Conservation (phyloP, 2,329 filamentous ascomycete species). For the Alternaria rosae region DNA sequence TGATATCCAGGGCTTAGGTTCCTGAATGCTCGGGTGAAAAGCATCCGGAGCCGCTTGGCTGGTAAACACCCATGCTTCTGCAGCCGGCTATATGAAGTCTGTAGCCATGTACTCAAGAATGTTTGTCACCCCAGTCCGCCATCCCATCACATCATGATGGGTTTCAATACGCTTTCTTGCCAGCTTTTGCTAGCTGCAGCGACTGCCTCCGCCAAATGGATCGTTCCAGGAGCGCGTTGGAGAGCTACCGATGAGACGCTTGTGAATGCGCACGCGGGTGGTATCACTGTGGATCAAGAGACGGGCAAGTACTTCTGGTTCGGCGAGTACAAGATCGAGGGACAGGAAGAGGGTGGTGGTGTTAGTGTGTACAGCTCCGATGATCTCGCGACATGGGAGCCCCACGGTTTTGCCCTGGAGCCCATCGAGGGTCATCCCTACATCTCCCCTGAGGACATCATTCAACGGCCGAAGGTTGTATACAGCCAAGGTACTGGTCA, state of each 20-base stretch:
- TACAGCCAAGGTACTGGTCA: conserved; percentile 63
- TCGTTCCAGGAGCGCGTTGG: conserved; percentile 69
- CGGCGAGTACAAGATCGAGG: conserved; percentile 67
- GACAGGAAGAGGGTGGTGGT: conserved; percentile 66
- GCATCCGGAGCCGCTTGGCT: conserved; percentile 37
- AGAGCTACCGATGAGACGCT: conserved; percentile 66
- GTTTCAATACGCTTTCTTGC: conserved; percentile 26
- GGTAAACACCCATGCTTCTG: conserved; percentile 14
- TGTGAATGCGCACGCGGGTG: conserved; percentile 69
- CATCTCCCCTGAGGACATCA: conserved; percentile 64
- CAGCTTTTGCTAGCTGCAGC: conserved; percentile 34
- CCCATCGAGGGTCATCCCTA: conserved; percentile 63
- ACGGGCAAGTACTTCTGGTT: conserved; percentile 67
- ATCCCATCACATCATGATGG: conserved; percentile 17
- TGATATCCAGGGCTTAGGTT: conserved; percentile 19
- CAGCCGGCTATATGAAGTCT: conserved; percentile 29
- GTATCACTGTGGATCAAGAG: conserved; percentile 60
- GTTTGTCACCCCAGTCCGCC: conserved; percentile 2
- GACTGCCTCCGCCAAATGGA: conserved; percentile 58
- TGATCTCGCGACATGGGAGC: conserved; percentile 67
- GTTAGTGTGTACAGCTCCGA: conserved; percentile 66
- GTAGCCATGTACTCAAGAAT: conserved; percentile 7
- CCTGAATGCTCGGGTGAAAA: conserved; percentile 35
- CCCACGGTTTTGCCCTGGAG: conserved; percentile 63
- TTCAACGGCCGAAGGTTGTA: conserved; percentile 69